A percentile compares a stretch with the other conserved stretches of the same genome.
These are phyloP conservation scores for Yamadazyma ubonensis DNA, from an alignment of 805 yeast genomes.

Conservation along the genomic window DNA sequence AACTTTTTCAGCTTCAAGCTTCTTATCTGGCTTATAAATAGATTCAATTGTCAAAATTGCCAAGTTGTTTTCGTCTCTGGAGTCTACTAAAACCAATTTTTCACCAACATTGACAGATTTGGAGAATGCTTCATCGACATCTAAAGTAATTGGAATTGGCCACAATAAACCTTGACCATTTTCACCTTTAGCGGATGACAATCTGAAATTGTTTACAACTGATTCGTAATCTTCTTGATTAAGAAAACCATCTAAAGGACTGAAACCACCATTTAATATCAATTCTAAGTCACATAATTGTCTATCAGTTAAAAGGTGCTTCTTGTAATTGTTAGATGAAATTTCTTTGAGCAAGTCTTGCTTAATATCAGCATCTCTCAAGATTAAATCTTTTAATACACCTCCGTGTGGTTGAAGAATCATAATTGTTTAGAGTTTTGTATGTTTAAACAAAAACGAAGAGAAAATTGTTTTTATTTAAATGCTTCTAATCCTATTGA, in stretches of 20 bases:
- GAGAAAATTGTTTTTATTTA: background rate
- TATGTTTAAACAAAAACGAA: too few species aligned
- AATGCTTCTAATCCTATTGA: slow-evolving; percentile 4
- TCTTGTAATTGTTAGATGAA: slow-evolving; percentile 36
- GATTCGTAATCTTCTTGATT: slow-evolving; percentile 65
- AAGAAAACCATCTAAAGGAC: slow-evolving; percentile 73
- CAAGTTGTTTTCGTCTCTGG: slow-evolving; percentile 72
- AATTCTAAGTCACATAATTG: slow-evolving; percentile 92
- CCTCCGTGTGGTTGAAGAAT: slow-evolving; percentile 87
- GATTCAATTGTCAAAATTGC: slow-evolving; percentile 82
- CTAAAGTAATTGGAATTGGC: slow-evolving; percentile 92
- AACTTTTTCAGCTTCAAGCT: slow-evolving; percentile 75
- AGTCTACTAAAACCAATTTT: slow-evolving; percentile 73
- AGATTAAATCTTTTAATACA: slow-evolving; percentile 74
- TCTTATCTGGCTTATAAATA: slow-evolving; percentile 78
- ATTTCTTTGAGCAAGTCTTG: slow-evolving; percentile 59
- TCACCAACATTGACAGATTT: slow-evolving; percentile 49
- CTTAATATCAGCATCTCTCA: slow-evolving; percentile 71
- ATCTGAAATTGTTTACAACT: slow-evolving; percentile 68
- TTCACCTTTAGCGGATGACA: slow-evolving; percentile 45
- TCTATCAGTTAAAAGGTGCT: slow-evolving; percentile 69
- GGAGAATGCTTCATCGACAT: slow-evolving; percentile 55
- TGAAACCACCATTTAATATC: slow-evolving; percentile 90
- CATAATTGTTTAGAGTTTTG: slow-evolving; percentile 8
- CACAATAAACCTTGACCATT: slow-evolving; percentile 66